phyloP scores from a whole-genome alignment of 805 yeast genomes.

The Geotrichum ghanense region DNA sequence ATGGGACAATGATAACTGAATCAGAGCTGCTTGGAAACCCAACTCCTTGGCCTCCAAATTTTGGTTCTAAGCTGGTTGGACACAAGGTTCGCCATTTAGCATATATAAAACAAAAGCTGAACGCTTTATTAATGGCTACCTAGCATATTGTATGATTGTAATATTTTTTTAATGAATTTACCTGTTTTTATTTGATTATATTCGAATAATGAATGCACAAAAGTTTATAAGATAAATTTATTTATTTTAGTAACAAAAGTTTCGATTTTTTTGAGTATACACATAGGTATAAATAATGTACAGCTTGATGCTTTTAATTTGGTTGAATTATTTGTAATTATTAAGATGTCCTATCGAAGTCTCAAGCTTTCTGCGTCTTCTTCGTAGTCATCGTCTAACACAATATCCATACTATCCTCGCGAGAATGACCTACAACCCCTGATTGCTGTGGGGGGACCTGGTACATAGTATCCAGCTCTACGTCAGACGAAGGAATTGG shows the following conservation, averaged over 20 bases:
- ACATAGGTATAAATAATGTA: too few relatives aligned
- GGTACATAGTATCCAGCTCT: neutral
- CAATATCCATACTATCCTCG: conserved; percentile 9
- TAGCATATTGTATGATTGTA: too few relatives aligned
- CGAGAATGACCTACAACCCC: conserved; percentile 4
- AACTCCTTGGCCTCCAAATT: neutral
- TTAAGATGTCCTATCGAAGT: too few relatives aligned
- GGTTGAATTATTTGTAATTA: too few relatives aligned
- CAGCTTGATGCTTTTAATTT: too few relatives aligned
- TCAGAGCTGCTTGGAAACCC: neutral
- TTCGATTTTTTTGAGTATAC: too few relatives aligned
- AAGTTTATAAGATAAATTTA: too few relatives aligned
- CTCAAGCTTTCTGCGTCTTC: conserved; percentile 12
- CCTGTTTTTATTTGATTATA: too few relatives aligned
- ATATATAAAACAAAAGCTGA: neutral
- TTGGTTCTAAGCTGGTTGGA: neutral
- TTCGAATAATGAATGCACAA: too few relatives aligned
- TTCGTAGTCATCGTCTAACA: conserved; percentile 15
- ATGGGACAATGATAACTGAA: neutral
- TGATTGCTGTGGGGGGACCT: conserved; percentile 5
- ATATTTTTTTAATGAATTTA: too few relatives aligned
- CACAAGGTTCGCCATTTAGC: neutral
- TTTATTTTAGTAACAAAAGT: too few relatives aligned
- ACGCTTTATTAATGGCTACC: neutral
- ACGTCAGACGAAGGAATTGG: conserved; percentile 1